Base-by-base conservation (phyloP, 1,284 basidiomycete species). In the Phellinidium pouzarii region DNA sequence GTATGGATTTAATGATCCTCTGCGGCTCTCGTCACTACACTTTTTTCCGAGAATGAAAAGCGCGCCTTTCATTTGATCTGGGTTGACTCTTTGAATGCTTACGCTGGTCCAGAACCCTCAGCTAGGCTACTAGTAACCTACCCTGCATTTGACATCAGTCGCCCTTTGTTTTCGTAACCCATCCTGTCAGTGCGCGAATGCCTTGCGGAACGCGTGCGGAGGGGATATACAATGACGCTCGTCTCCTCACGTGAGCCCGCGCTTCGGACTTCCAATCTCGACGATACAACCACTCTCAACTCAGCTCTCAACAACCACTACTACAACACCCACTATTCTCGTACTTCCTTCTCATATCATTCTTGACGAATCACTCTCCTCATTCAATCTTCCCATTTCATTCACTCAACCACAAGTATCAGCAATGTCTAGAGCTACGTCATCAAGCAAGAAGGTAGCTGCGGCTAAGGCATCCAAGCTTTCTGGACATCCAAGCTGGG, bases 401-500 rank as follows among this genome's bases (percentile, higher is more conserved):
- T 40, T 7, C 19, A n/a, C 19, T 17, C 19, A 40, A 7, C 37
- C 6, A 34, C 31, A 34, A 17, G 37, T n/a, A 70, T 66, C 57
- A 26, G 60, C 76, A 52, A 70, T 66, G 59, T 45, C 66, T 40
- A 67, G 66, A 38, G 56, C 65, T 44, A 60, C 71, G 17, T 52
- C 52, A 48, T 61, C 62, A 27, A 53, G 53, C 47, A 71, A 67
- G 55, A 49, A 67, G 36, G 25, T 41, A 12, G 51, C 17, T 22
- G 31, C 54, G n/a, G 52, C 55, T 11, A 55, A 59, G 36, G 44
- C 56, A 38, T 17, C 56, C 22, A 58, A 59, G 20, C 52, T 55
- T 27, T 44, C 55, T 20, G 47, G 58, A 3, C 76, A 79, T 55
- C 82, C 82, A 1, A 66, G 78, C 2, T 84, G 79, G 78, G 78